These are phyloP conservation scores for Penicillium paxilli DNA, from an alignment of 495 filamentous ascomycete genomes.

Conservation along the genomic window DNA sequence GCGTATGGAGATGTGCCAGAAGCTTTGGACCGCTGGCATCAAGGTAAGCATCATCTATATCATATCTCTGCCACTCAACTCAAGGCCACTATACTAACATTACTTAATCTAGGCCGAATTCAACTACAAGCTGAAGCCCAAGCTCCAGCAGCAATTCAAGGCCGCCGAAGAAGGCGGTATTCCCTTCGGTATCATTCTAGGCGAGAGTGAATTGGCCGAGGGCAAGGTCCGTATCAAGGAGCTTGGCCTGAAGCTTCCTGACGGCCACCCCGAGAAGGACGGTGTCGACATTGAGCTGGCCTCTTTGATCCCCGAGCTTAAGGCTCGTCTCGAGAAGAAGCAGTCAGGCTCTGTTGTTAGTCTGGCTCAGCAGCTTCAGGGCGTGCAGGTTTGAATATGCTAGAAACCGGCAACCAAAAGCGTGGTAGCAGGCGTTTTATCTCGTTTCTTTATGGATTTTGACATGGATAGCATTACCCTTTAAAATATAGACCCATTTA, in stretches of 20 bases:
- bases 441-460: conserved; percentile 1
- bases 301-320: conserved; percentile 64
- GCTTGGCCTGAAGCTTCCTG: conserved; percentile 62
- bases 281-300: conserved; percentile 67
- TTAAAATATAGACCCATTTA: conserved; percentile 4
- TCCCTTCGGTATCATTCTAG: conserved; percentile 75
- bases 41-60: conserved; percentile 49
- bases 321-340: conserved; percentile 31
- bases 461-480: conserved; percentile 2
- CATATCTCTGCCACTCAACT: background rate
- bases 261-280: conserved; percentile 84
- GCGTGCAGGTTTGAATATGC: conserved; percentile 15
- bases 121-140: conserved; percentile 77
- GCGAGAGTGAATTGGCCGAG: conserved; percentile 73
- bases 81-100: conserved; percentile 7
- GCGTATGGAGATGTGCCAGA: conserved; percentile 72
- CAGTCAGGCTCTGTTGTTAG: conserved; percentile 14
- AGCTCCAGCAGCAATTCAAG: conserved; percentile 76
- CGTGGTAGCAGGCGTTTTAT: conserved; percentile 13
- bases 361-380: conserved; percentile 28
- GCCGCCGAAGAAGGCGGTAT: conserved; percentile 69
- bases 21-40: conserved; percentile 76
- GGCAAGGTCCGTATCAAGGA: conserved; percentile 84
- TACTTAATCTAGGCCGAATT: conserved; percentile 67
- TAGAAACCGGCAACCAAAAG: conserved; percentile 5